Percentiles rank a stretch among this genome's conserved stretches.
Conservation (phyloP, 2,329 filamentous ascomycete genomes). For the Epichloe sylvatica region DNA sequence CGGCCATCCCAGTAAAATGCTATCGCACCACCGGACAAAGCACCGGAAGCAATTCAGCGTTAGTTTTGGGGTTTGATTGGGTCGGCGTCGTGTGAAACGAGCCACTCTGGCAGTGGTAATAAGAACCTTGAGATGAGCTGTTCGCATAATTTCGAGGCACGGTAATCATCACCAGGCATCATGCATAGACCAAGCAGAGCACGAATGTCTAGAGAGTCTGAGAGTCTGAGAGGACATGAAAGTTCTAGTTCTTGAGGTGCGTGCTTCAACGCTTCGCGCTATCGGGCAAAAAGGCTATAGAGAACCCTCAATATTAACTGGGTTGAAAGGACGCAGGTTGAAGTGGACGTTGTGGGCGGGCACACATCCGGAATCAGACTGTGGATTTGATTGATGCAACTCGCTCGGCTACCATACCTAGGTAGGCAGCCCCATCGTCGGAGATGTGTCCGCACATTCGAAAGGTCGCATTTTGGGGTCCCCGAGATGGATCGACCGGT, state of each 20-base stretch:
- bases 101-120: background rate
- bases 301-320: background rate
- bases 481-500: slow-evolving; percentile 3
- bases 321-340: background rate
- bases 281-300: slow-evolving; percentile 2
- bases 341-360: slow-evolving; percentile 2
- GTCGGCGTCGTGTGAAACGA: background rate
- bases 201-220: background rate
- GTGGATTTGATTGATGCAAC: slow-evolving; percentile 1
- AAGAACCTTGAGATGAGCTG: slow-evolving; percentile 1
- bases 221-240: too few relatives aligned
- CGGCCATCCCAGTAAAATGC: background rate
- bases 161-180: slow-evolving; percentile 5
- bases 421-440: slow-evolving; percentile 3
- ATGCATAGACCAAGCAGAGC: slow-evolving; percentile 4
- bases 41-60: background rate
- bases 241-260: background rate
- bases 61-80: background rate
- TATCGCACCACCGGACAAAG: background rate
- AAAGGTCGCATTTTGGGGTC: slow-evolving; percentile 4
- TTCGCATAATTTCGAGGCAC: slow-evolving; percentile 4
- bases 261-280: background rate
- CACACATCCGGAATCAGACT: background rate
- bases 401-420: background rate
- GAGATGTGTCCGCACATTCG: slow-evolving; percentile 5